Base-by-base conservation (phyloP, 2,329 filamentous ascomycete genomes). In the Triangularia verruculosa region DNA sequence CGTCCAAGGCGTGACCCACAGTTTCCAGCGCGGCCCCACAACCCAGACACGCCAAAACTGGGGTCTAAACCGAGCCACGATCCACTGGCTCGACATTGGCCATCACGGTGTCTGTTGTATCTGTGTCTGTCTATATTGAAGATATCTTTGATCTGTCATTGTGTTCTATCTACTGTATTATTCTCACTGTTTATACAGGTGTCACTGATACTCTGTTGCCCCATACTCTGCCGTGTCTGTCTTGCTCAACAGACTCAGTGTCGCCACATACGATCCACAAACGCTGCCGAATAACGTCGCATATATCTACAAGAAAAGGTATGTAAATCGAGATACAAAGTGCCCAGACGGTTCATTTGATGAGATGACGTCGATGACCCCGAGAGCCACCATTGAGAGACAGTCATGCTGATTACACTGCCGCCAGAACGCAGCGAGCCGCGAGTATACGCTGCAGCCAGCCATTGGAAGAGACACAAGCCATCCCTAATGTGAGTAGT, bases 291-390 rank as follows among this genome's bases (percentile, higher is more conserved):
- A n/a, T n/a, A 39, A 39, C 17, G 28, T 57, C 55, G 55, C 25
- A 28, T 17, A 20, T 28, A 9, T 15, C 47, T 25, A 12, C 20
- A 34, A 39, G 17, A 30, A 12, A 24, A 7, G 51, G 51, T 54
- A 54, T 54, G 51, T 54, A 4, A 27, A 54, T 28, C 15, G 51
- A 54, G 15, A 54, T 54, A 27, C n/a, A n/a, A 24, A 27, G 15
- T 58, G 56, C 30, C 32, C 56, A 58, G 22, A 54, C 20, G 32
- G 24, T 34, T 9, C 30, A n/a, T 0, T 53, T 61, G 52, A 61
- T 61, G 52, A 61, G 39, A 61, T 61, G 59, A 61, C 53, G 59
- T 61, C 51, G 59, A 59, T 51, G n/a, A 30, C 32, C 28, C 55
- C 11, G 27, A 24, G 27, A 53, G 55, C 20, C 51, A 24, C 22